phyloP scores from a whole-genome alignment of 2,329 filamentous ascomycete genomes.

The Talaromyces pinophilus region DNA sequence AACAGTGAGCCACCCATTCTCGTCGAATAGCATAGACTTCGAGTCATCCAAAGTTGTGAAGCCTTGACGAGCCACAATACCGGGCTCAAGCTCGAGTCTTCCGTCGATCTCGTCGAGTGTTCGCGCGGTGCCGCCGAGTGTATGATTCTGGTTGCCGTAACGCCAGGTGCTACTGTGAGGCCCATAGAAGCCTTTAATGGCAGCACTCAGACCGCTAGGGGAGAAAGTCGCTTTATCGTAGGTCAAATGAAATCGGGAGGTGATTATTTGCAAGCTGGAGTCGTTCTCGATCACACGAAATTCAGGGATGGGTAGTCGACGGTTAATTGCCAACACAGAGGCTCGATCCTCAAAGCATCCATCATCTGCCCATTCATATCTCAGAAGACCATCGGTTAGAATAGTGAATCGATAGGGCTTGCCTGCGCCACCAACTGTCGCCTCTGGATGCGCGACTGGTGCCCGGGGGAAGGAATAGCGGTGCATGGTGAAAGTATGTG shows the following conservation, averaged over 20 bases:
- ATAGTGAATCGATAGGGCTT: slow-evolving; percentile 36
- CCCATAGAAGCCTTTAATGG: slow-evolving; percentile 47
- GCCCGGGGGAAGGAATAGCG: slow-evolving; percentile 16
- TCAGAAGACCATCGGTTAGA: slow-evolving; percentile 57
- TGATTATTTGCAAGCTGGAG: slow-evolving; percentile 57
- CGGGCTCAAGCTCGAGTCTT: slow-evolving; percentile 51
- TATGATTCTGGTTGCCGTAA: slow-evolving; percentile 49
- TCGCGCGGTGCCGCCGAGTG: slow-evolving; percentile 54
- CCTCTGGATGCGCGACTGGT: slow-evolving; percentile 13
- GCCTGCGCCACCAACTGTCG: slow-evolving; percentile 10
- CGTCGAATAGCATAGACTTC: slow-evolving; percentile 59
- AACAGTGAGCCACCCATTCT: slow-evolving; percentile 54
- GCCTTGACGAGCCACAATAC: slow-evolving; percentile 55
- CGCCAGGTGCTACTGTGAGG: slow-evolving; percentile 52
- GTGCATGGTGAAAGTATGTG: slow-evolving; percentile 12
- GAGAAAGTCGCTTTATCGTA: slow-evolving; percentile 62
- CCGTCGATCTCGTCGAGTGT: slow-evolving; percentile 60
- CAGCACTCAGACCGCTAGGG: slow-evolving; percentile 51
- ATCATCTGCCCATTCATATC: slow-evolving; percentile 64
- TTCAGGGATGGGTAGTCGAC: slow-evolving; percentile 51
- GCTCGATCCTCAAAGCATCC: slow-evolving; percentile 63
- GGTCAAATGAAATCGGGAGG: slow-evolving; percentile 55
- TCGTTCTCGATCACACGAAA: slow-evolving; percentile 53
- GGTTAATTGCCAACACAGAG: slow-evolving; percentile 62
- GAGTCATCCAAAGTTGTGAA: slow-evolving; percentile 58